These are phyloP conservation scores for Thelephora ganbajun DNA, from an alignment of 768 basidiomycete species.

Conservation along the genomic window DNA sequence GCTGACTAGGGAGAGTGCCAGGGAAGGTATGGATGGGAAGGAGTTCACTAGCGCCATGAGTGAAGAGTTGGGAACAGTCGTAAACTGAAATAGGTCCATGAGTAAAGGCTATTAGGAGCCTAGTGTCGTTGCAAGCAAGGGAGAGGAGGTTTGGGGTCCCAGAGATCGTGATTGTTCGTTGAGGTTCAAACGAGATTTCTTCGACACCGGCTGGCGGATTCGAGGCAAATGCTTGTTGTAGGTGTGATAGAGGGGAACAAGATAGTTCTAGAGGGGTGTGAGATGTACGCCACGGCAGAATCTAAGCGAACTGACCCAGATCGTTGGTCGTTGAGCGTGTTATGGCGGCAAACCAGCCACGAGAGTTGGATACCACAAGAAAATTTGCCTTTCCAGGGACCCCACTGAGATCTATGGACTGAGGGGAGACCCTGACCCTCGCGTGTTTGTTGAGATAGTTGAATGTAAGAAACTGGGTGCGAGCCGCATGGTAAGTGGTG, in stretches of 20 bases:
- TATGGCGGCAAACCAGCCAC: slow-evolving; percentile 61
- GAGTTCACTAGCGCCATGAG: slow-evolving; percentile 26
- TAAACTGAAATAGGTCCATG: slow-evolving; percentile 49
- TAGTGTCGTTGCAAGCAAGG: slow-evolving; percentile 47
- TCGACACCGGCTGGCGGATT: slow-evolving; percentile 23
- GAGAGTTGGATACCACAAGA: slow-evolving; percentile 44
- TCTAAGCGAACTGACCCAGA: slow-evolving; percentile 21
- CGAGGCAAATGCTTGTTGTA: slow-evolving; percentile 38
- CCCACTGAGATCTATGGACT: slow-evolving; percentile 28
- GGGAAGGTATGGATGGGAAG: slow-evolving; percentile 36
- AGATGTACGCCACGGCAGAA: neutral
- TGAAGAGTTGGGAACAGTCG: slow-evolving; percentile 38
- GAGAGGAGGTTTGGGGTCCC: slow-evolving; percentile 37
- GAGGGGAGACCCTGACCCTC: slow-evolving; percentile 47
- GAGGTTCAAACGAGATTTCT: slow-evolving; percentile 31
- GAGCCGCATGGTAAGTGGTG: neutral
- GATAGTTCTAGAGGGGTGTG: slow-evolving; percentile 32
- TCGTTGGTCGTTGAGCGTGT: slow-evolving; percentile 20
- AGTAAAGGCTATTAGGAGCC: slow-evolving; percentile 42
- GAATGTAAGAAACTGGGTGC: slow-evolving; percentile 13
- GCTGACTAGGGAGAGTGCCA: slow-evolving; percentile 30
- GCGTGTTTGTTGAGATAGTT: slow-evolving; percentile 41
- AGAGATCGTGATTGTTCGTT: slow-evolving; percentile 32
- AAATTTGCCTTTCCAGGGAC: slow-evolving; percentile 33
- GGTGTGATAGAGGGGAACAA: slow-evolving; percentile 42